Evolutionary conservation across 2,329 filamentous ascomycete genomes (phyloP).

Genomic region (Cordyceps tenuipes): DNA sequence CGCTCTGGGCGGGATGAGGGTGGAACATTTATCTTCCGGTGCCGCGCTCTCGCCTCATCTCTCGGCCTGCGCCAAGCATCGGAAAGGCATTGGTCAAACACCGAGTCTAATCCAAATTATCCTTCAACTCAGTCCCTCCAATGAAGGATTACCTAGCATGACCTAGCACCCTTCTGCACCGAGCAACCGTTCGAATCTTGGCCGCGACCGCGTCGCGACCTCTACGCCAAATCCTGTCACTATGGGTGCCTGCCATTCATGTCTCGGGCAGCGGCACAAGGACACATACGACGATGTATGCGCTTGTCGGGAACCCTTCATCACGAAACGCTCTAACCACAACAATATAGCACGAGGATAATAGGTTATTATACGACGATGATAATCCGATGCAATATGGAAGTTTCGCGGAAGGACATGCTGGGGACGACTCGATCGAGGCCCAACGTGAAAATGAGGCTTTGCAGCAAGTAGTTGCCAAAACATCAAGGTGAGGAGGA

Average conservation of each 20-base stretch:
- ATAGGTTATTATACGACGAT: slow-evolving; percentile 53
- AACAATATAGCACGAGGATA: slow-evolving; percentile 42
- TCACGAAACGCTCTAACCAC: background rate
- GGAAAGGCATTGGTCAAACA: slow-evolving; percentile 2
- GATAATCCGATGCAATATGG: slow-evolving; percentile 51
- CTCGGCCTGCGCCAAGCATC: background rate
- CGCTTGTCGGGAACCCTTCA: background rate
- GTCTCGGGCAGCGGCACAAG: slow-evolving; percentile 43
- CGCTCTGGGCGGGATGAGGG: background rate
- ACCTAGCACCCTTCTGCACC: background rate
- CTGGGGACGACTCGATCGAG: slow-evolving; percentile 51
- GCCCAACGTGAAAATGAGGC: slow-evolving; percentile 57
- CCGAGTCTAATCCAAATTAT: background rate
- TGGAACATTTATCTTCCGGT: background rate
- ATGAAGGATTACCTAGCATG: background rate
- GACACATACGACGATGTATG: slow-evolving; percentile 49
- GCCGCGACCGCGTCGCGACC: background rate
- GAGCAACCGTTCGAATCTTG: background rate
- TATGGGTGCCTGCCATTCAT: slow-evolving; percentile 57
- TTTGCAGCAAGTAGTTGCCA: slow-evolving; percentile 53
- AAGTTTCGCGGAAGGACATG: slow-evolving; percentile 51
- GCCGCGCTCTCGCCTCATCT: background rate
- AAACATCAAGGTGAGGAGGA: slow-evolving; percentile 50
- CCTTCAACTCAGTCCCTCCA: background rate
- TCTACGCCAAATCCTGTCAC: background rate